Base-by-base conservation (phyloP, 306 rosid species). In the Lupinus albus region DNA sequence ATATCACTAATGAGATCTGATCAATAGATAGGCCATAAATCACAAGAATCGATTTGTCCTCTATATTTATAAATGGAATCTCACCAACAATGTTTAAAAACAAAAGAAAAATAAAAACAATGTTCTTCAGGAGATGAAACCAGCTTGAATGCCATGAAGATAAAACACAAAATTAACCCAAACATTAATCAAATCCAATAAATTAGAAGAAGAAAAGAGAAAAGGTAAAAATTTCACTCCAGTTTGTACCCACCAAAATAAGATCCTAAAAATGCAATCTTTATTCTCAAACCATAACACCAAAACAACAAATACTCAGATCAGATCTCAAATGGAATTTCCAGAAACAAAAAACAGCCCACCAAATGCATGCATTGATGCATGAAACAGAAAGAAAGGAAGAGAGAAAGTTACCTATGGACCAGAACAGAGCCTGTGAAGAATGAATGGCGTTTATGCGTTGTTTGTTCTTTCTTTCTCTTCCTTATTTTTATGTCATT, bases 371-470 rank as follows among this genome's bases (percentile, higher is more conserved):
- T 20, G 38, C 30, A 25, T 25, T 44, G 30, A 62, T 49, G 41
- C 32, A 1, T 60, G n/a, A 76, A 76, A 60, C 4, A 51, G 8
- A 68, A 59, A 2, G 10, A 67, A 25, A 25, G 30, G 30, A 25
- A 2, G 4, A 25, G 30, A 53, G 66, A 76, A 76, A 69, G 75
- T n/a, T 16, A 76, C 80, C 80, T 61, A 52, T 13, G 75, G 68
- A 76, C 42, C 66, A 60, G 42, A 76, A 68, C 64, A 76, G 57
- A 68, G 51, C 17, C 32, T 35, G 21, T 60, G 70, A 68, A 61
- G 59, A 33, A 68, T 51, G 57, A 75, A 30, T 76, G 39, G 75
- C 11, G 64, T 48, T 28, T 47, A 12, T 66, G 35, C 25, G 70
- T 42, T 39, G 47, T 48, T 58, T 75, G 56, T 25, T 25, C 47